Evolutionary conservation across 352 stramenopile genomes (phyloP), one percentile per base, ranked within the genome.

Genomic region (Globisporangium cylindrosporum): DNA sequence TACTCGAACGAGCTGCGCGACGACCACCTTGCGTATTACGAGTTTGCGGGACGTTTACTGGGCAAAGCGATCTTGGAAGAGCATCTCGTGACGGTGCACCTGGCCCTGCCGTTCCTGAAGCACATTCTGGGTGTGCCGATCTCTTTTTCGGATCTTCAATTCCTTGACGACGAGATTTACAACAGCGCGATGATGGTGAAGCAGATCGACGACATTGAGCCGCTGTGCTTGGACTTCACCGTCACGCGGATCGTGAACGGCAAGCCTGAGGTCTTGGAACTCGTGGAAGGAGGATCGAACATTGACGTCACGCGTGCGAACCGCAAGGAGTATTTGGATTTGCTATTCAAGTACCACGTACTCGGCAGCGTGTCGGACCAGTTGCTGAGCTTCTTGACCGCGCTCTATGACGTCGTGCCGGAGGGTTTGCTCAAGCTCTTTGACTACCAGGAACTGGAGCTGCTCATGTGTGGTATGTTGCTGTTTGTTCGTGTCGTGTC

Each of bases 401-500:
- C 97, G 14, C 97, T 99, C 41, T 99, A 98, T 72, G 97, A 99
- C 66, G 95, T 99, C 8, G 93, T 99, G 29, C 97, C 97, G 0
- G 95, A 99, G 69, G 89, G 94, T 18, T 75, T 99, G 46, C 79
- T 99, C 29, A 98, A 97, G 54, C 78, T 99, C 10, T 99, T 99
- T 79, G 97, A 99, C 74, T 99, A 98, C 76, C 97, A 99, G 77
- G 97, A 99, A 74, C 82, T 99, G 0, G 97, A 99, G 74, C 72
- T 99, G 53, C 80, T 99, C 3, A 97, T 99, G 86, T 99, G 97
- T 78, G 97, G 96, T 73, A 74, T 43, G 68, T 67, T 29, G 48
- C 8, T 59, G 15, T 91, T 86, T 82, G 73, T 15, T 80, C 22
- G 29, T 59, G 22, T 57, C 25, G 27, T 32, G 3, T 32, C 27